phyloP scores from a whole-genome alignment of 2,329 filamentous ascomycete genomes.

The Fusarium denticulatum region DNA sequence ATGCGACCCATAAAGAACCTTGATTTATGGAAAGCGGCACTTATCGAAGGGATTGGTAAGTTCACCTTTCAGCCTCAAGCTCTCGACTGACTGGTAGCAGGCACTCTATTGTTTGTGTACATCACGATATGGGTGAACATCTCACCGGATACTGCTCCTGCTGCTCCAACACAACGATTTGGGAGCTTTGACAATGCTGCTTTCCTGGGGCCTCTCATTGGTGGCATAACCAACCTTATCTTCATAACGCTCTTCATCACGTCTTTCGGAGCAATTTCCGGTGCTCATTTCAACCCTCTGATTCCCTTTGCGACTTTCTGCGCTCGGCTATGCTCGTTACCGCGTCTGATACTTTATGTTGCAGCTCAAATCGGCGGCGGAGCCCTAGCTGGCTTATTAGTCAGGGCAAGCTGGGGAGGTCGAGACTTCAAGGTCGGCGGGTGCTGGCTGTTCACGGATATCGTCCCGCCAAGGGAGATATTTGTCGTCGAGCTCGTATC shows the following conservation, averaged over 20 bases:
- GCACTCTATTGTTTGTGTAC: constrained; percentile 36
- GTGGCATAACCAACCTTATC: constrained; percentile 45
- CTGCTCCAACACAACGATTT: constrained; percentile 12
- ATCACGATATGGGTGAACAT: constrained; percentile 32
- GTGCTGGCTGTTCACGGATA: constrained; percentile 42
- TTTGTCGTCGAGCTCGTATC: constrained; percentile 61
- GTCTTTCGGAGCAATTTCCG: constrained; percentile 58
- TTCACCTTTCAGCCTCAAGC: accelerated
- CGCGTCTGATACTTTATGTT: constrained; percentile 60
- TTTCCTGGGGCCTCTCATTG: constrained; percentile 45
- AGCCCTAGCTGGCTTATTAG: constrained; percentile 42
- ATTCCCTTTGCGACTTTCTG: constrained; percentile 65
- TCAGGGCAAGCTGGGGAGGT: constrained; percentile 44
- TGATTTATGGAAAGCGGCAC: constrained; percentile 53
- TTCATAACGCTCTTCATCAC: constrained; percentile 60
- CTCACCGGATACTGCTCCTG: constrained; percentile 22
- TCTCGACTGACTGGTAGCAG: not conserved
- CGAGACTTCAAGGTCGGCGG: constrained; percentile 45
- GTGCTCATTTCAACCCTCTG: constrained; percentile 64
- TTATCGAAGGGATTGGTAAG: constrained; percentile 51
- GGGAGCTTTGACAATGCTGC: constrained; percentile 41
- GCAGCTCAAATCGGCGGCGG: constrained; percentile 58
- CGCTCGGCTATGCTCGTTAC: constrained; percentile 59
- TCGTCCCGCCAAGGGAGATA: constrained; percentile 43
- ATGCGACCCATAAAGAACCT: constrained; percentile 46